Conservation (phyloP, 495 filamentous ascomycete species). For the Tuber brumale region DNA sequence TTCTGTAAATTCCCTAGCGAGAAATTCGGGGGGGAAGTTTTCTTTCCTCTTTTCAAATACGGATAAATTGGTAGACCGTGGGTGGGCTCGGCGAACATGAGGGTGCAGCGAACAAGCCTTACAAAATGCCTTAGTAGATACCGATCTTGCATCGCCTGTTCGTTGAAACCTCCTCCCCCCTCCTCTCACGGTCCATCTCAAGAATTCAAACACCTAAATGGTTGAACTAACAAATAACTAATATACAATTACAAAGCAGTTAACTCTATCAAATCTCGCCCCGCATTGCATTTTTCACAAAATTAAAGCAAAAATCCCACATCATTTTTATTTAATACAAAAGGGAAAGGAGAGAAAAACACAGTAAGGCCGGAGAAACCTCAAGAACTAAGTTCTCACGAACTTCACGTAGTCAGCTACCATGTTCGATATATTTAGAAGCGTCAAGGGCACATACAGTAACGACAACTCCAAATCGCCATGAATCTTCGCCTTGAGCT, state of each 20-base stretch:
- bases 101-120: neutral
- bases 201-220: neutral
- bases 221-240: neutral
- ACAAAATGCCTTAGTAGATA: neutral
- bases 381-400: neutral
- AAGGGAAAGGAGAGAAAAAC: neutral
- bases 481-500: conserved; percentile 89
- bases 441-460: conserved; percentile 55
- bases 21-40: no score
- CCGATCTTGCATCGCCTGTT: neutral
- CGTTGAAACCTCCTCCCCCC: neutral
- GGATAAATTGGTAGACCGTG: no score
- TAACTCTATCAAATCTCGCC: neutral
- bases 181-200: neutral
- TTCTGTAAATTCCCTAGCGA: no score
- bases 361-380: neutral
- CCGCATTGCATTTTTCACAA: neutral
- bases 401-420: conserved; percentile 16
- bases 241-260: neutral
- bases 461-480: conserved; percentile 81
- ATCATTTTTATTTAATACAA: neutral
- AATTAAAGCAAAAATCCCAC: neutral
- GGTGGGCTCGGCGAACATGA: no score
- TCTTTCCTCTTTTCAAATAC: no score
- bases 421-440: neutral